These are phyloP conservation scores for Cruciata laevipes DNA, from an alignment of 257 asterid species.

Conservation along the genomic window DNA sequence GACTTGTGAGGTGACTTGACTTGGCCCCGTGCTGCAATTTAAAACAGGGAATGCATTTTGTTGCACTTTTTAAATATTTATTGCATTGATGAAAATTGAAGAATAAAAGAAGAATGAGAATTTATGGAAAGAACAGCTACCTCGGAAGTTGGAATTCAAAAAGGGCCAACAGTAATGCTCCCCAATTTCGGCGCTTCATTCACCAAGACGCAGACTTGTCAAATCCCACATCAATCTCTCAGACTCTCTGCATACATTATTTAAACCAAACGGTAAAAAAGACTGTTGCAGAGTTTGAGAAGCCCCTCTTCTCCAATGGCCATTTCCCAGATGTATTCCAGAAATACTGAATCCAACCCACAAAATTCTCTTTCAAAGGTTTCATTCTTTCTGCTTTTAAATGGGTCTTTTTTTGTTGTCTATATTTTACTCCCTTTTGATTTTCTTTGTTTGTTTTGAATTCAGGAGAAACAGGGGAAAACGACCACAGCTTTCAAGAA, in stretches of 20 bases:
- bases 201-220: slow-evolving; percentile 12
- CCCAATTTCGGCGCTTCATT: not conserved
- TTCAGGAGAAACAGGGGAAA: slow-evolving; percentile 11
- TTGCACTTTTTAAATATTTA: no score
- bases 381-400: not conserved
- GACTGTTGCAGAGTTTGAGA: not conserved
- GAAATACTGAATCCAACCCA: not conserved
- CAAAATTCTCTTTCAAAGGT: slow-evolving; percentile 21
- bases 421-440: not conserved
- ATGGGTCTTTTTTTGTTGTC: not conserved
- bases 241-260: not conserved
- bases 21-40: no score
- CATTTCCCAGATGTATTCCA: slow-evolving; percentile 10
- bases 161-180: not conserved
- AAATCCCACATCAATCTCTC: slow-evolving; percentile 3
- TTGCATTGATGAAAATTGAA: no score
- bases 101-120: not conserved
- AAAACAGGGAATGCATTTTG: no score
- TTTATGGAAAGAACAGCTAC: not conserved
- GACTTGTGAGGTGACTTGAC: no score
- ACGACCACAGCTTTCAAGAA: slow-evolving; percentile 8
- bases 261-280: slow-evolving; percentile 15
- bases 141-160: not conserved
- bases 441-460: not conserved
- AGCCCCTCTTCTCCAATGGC: slow-evolving; percentile 12